Evolutionary conservation across 1,139 yeast species (phyloP).

Genomic region (Spencermartinsiella ligniputridi): DNA sequence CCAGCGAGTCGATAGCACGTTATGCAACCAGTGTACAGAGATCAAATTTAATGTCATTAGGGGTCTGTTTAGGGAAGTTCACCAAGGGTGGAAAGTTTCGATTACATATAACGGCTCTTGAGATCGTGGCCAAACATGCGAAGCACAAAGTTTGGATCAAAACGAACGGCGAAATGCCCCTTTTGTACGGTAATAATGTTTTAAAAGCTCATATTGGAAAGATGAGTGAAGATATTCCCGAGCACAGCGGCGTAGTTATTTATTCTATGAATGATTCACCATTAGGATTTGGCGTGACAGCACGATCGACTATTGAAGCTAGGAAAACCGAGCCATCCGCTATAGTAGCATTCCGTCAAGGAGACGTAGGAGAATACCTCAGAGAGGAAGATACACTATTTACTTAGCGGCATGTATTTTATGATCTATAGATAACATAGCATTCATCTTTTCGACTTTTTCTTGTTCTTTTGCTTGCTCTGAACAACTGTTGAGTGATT

Average conservation of each 20-base stretch:
- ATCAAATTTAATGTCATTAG: constrained; percentile 84
- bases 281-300: constrained; percentile 91
- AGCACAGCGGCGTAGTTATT: constrained; percentile 92
- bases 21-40: constrained; percentile 89
- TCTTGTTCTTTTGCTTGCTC: constrained; percentile 45
- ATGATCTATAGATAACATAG: constrained; percentile 1
- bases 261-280: constrained; percentile 92
- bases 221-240: constrained; percentile 96
- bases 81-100: constrained; percentile 97
- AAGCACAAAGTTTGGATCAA: constrained; percentile 96
- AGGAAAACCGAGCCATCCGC: constrained; percentile 88
- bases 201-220: constrained; percentile 95
- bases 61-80: constrained; percentile 91
- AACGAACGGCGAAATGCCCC: constrained; percentile 98
- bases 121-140: constrained; percentile 79
- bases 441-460: constrained; percentile 41
- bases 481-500: constrained; percentile 41
- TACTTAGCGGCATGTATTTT: constrained; percentile 42
- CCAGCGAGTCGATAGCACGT: constrained; percentile 69
- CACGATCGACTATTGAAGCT: constrained; percentile 88
- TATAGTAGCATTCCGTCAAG: constrained; percentile 93
- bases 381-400: constrained; percentile 97
- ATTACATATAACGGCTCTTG: constrained; percentile 86
- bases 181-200: constrained; percentile 91
- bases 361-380: constrained; percentile 95